Evolutionary conservation across 2,329 filamentous ascomycete genomes (phyloP).

Genomic region (Bipolaris victoriae): DNA sequence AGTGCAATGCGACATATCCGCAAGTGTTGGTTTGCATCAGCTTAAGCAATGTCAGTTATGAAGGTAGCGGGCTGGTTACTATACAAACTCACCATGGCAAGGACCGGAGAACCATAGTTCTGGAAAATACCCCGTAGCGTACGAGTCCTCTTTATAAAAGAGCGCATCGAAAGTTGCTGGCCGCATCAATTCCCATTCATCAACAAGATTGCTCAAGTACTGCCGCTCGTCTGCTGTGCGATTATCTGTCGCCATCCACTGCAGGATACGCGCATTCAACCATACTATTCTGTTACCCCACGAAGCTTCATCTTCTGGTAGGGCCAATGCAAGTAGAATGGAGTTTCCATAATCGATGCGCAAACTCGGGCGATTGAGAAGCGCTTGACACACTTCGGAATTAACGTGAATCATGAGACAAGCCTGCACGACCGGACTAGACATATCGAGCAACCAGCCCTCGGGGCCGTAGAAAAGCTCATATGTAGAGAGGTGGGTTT

Average conservation of each 20-base stretch:
- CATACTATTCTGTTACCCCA: constrained; percentile 30
- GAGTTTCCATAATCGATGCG: constrained; percentile 21
- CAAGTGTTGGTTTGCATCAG: constrained; percentile 26
- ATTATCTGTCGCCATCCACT: constrained; percentile 16
- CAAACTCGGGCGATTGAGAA: constrained; percentile 20
- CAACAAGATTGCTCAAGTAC: constrained; percentile 16
- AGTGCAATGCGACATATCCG: constrained; percentile 24
- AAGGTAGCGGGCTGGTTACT: neutral
- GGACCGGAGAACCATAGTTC: constrained; percentile 25
- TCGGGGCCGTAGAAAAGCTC: constrained; percentile 23
- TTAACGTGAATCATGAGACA: constrained; percentile 28
- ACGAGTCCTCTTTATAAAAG: constrained; percentile 15
- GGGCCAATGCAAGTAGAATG: constrained; percentile 10
- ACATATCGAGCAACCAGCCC: constrained; percentile 22
- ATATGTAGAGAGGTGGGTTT: constrained; percentile 22
- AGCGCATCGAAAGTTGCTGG: constrained; percentile 24
- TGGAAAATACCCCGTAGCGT: constrained; percentile 10
- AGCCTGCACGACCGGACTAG: constrained; percentile 22
- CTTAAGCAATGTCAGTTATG: constrained; percentile 11
- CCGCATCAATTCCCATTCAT: constrained; percentile 27
- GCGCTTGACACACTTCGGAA: constrained; percentile 21
- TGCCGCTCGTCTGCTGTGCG: constrained; percentile 16
- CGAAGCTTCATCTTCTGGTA: constrained; percentile 17
- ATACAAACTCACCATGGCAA: constrained; percentile 23
- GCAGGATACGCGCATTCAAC: constrained; percentile 24